These are phyloP conservation scores for Trypanosoma boissoni DNA, from an alignment of 208 protist genomes.

Conservation along the genomic window DNA sequence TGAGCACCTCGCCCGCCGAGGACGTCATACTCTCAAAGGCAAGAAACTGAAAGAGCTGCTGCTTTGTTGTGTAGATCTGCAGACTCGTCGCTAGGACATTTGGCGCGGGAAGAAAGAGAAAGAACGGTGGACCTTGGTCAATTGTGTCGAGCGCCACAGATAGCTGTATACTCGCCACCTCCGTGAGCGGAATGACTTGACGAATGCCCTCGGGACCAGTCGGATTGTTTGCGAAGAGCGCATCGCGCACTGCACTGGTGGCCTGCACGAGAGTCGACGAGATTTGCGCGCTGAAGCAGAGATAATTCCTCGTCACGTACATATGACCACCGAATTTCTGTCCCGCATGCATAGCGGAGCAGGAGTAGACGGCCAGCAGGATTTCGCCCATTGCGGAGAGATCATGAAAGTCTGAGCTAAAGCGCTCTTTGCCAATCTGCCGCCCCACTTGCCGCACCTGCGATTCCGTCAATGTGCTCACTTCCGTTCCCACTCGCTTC, in stretches of 20 bases:
- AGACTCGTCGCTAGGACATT: slow-evolving; percentile 63
- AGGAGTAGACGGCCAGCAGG: slow-evolving; percentile 65
- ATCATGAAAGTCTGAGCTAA: slow-evolving; percentile 53
- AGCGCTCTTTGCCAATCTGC: slow-evolving; percentile 53
- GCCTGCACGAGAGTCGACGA: slow-evolving; percentile 29
- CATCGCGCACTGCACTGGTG: slow-evolving; percentile 34
- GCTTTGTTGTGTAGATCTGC: slow-evolving; percentile 60
- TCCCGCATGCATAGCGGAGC: slow-evolving; percentile 56
- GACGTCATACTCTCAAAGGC: slow-evolving; percentile 55
- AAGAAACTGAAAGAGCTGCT: slow-evolving; percentile 75
- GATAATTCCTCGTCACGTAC: slow-evolving; percentile 55
- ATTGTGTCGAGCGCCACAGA: slow-evolving; percentile 61
- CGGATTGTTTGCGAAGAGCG: slow-evolving; percentile 5
- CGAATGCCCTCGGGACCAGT: slow-evolving; percentile 32
- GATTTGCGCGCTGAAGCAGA: slow-evolving; percentile 62
- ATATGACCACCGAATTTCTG: slow-evolving; percentile 41
- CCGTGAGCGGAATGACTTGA: slow-evolving; percentile 49
- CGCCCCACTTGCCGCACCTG: slow-evolving; percentile 60
- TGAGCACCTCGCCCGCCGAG: slow-evolving; percentile 39
- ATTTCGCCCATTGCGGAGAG: slow-evolving; percentile 51
- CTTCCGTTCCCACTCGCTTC: slow-evolving; percentile 47
- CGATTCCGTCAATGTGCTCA: slow-evolving; percentile 40
- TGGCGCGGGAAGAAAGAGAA: slow-evolving; percentile 53
- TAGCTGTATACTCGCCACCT: slow-evolving; percentile 59
- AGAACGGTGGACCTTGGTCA: slow-evolving; percentile 46